Evolutionary conservation across 1,284 basidiomycete species (phyloP), one percentile per base, ranked within the genome.

Genomic region (Trametes hirsuta): DNA sequence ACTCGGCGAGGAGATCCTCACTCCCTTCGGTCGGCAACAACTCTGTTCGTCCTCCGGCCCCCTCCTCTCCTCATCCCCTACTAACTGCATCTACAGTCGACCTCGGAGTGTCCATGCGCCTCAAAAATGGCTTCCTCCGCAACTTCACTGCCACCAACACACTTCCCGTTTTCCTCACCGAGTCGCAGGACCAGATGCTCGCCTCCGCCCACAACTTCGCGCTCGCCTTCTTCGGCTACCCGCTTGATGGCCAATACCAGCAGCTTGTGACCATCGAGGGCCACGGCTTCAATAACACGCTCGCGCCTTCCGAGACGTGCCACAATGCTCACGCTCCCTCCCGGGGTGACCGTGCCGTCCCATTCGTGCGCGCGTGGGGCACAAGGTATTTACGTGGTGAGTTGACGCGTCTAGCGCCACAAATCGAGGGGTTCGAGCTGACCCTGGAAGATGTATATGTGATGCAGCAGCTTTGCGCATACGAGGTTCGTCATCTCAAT

Each of bases 151-250:
- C 85, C 53, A 72, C 80, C n/a, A 84, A 88, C 65, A 84, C 82
- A 6, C 77, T 93, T 45, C 91, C 94, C 5, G 90, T 95, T 10
- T 94, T 96, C 77, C 86, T 94, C 47, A 95, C 94, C 0, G 92
- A 92, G 74, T 93, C 91, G 2, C 90, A 94, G 84, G 86, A 94
- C 72, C 88, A 91, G 35, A 94, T 94, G 91, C 81, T 91, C 25
- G 79, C 88, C 37, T 94, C 92, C 6, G 91, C 91, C 0, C 73
- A 89, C 63, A 94, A 95, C 73, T 94, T 95, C 69, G 93, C 91
- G 2, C 79, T 93, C 45, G 93, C 93, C 0, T 94, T 95, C 81
- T 95, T 95, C 69, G 93, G 93, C 1, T 88, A 89, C 65, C 92
- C 93, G 11, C 78, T 87, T 41, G 84, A 91, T 12, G 83, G 84